Conservation (phyloP, 2,329 filamentous ascomycete genomes). For the Lasiodiplodia sp. region DNA sequence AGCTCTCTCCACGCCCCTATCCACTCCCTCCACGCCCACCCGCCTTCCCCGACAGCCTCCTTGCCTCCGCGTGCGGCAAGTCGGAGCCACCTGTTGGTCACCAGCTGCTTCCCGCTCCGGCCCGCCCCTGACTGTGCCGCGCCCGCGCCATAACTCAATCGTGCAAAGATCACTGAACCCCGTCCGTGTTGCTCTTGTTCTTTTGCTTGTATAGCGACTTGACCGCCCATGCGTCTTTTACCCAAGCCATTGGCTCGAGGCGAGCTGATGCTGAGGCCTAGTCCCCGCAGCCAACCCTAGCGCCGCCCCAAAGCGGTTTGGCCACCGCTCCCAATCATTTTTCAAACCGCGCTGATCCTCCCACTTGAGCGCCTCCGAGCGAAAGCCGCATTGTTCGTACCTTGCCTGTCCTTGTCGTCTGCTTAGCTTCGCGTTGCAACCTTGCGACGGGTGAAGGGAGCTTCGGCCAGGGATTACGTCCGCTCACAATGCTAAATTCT, state of each 20-base stretch:
- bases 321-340: slow-evolving; percentile 7
- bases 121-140: slow-evolving; percentile 25
- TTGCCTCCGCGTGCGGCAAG: slow-evolving; percentile 19
- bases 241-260: slow-evolving; percentile 6
- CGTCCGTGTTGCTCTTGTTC: neutral
- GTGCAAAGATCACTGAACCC: slow-evolving; percentile 16
- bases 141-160: slow-evolving; percentile 10
- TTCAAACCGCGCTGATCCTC: neutral
- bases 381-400: neutral
- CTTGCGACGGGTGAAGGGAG: neutral
- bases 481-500: neutral
- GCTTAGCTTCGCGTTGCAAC: neutral
- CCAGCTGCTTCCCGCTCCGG: slow-evolving; percentile 11
- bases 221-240: neutral
- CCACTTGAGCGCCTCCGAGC: too few species aligned
- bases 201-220: too few species aligned
- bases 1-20: neutral
- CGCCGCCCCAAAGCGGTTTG: neutral
- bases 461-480: neutral
- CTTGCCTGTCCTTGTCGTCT: neutral
- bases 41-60: slow-evolving; percentile 10
- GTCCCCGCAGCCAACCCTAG: neutral
- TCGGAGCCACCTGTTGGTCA: slow-evolving; percentile 24
- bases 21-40: neutral
- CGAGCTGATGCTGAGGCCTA: neutral